A percentile compares a stretch with the other conserved stretches of the same genome.
Evolutionary conservation across 768 basidiomycete species (phyloP).

Genomic region (Phylloporus rhodoxanthus): DNA sequence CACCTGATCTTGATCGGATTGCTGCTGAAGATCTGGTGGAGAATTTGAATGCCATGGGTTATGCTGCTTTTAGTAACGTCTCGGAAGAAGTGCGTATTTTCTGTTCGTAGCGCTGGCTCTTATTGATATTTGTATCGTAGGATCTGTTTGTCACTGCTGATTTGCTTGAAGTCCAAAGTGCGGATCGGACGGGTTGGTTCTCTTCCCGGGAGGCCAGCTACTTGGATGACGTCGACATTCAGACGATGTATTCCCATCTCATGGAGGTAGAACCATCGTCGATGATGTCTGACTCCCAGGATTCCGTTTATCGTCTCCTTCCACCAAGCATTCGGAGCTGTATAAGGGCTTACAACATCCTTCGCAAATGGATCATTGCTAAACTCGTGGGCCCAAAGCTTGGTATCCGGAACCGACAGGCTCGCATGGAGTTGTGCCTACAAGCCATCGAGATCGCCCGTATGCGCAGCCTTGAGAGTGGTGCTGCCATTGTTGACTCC

Average conservation of each 20-base stretch:
- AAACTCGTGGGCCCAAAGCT: conserved; percentile 61
- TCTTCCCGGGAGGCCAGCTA: conserved; percentile 45
- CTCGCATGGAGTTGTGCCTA: conserved; percentile 67
- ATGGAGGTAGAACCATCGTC: conserved; percentile 68
- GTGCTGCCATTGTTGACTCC: conserved; percentile 29
- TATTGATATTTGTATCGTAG: conserved; percentile 32
- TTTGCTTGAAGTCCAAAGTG: conserved; percentile 72
- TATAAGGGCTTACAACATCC: conserved; percentile 65
- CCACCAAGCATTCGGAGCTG: conserved; percentile 74
- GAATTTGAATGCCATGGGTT: conserved; percentile 70
- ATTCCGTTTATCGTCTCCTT: conserved; percentile 64
- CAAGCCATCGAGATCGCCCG: conserved; percentile 72
- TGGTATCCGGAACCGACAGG: conserved; percentile 57
- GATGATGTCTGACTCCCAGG: conserved; percentile 66
- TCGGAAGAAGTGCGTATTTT: conserved; percentile 57
- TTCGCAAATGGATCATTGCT: conserved; percentile 75
- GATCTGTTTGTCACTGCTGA: conserved; percentile 76
- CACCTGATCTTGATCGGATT: conserved; percentile 60
- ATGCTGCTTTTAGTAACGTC: conserved; percentile 69
- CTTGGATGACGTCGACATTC: conserved; percentile 66
- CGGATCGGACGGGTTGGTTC: conserved; percentile 80
- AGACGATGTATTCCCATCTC: conserved; percentile 70
- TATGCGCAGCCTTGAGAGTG: conserved; percentile 46
- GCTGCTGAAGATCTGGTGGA: conserved; percentile 69
- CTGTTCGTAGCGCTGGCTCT: background rate